Evolutionary conservation across 345 rosid species (phyloP).

Genomic region (Erysimum cheiranthoides): DNA sequence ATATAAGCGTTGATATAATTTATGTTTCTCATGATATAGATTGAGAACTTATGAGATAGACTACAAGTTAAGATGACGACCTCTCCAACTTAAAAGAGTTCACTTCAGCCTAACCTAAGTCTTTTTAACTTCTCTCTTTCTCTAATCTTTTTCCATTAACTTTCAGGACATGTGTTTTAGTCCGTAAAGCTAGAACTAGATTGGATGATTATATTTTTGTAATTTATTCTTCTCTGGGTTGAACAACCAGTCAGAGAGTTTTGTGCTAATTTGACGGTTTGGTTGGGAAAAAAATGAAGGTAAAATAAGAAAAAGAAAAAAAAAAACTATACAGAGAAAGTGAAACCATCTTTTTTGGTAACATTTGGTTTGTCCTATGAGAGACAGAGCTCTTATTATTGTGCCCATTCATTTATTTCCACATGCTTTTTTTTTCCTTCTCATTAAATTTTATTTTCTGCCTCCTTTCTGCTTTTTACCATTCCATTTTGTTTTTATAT

Average conservation of each 20-base stretch:
- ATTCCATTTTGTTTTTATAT: not conserved
- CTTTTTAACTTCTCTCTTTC: no score
- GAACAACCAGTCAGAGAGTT: not conserved
- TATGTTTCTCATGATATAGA: no score
- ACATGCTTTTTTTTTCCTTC: slow-evolving; percentile 36
- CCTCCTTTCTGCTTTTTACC: not conserved
- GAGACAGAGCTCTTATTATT: slow-evolving; percentile 36
- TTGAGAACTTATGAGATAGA: no score
- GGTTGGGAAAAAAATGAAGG: not conserved
- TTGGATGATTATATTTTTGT: no score
- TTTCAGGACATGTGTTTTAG: no score
- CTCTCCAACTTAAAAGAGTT: no score
- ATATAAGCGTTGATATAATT: no score
- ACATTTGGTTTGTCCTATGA: slow-evolving; percentile 41
- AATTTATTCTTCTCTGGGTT: not conserved
- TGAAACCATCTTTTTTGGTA: not conserved
- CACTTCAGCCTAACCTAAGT: no score
- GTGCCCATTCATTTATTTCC: slow-evolving; percentile 42
- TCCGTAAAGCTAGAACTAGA: no score
- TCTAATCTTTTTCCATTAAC: no score
- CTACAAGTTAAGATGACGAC: no score
- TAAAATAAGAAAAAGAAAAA: slow-evolving; percentile 15
- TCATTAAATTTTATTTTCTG: slow-evolving; percentile 6
- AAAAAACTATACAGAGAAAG: not conserved
- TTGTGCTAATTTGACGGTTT: not conserved